Evolutionary conservation across 805 yeast genomes (phyloP).

Genomic region (Lachancea dasiensis): DNA sequence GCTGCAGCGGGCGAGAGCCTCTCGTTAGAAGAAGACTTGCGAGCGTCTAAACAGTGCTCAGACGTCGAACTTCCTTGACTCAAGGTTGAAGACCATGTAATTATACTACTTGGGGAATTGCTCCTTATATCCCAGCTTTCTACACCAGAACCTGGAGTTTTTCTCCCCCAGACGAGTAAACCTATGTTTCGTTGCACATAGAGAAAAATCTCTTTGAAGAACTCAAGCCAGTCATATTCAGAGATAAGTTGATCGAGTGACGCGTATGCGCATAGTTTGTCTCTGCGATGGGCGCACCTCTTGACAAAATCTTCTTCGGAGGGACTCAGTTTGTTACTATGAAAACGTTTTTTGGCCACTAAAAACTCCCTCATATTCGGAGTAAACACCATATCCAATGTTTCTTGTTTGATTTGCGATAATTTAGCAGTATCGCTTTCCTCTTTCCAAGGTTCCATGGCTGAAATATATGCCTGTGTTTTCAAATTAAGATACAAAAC

Average conservation of each 20-base stretch:
- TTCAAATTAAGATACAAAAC: slow-evolving; percentile 77
- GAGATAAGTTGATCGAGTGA: slow-evolving; percentile 51
- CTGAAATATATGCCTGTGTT: slow-evolving; percentile 92
- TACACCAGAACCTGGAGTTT: slow-evolving; percentile 10
- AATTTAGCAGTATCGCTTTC: background rate
- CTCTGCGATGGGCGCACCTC: slow-evolving; percentile 67
- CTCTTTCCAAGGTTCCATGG: slow-evolving; percentile 45
- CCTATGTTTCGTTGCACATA: slow-evolving; percentile 73
- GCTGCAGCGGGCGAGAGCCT: background rate
- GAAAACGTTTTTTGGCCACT: slow-evolving; percentile 17
- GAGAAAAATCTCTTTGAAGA: slow-evolving; percentile 71
- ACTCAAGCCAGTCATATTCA: slow-evolving; percentile 81
- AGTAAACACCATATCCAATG: slow-evolving; percentile 74
- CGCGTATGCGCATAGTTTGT: slow-evolving; percentile 44
- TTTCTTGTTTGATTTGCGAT: slow-evolving; percentile 51
- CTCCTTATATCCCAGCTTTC: background rate
- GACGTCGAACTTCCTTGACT: too few species aligned
- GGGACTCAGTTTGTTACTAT: slow-evolving; percentile 45
- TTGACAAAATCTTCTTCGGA: slow-evolving; percentile 74
- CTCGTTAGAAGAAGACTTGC: background rate
- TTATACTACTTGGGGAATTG: too few species aligned
- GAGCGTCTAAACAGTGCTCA: too few species aligned
- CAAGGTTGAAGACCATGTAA: too few species aligned
- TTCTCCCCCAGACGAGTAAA: slow-evolving; percentile 63
- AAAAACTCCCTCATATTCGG: slow-evolving; percentile 42